Conservation (phyloP, 2,329 filamentous ascomycete species). For the Phialemoniopsis sp. region DNA sequence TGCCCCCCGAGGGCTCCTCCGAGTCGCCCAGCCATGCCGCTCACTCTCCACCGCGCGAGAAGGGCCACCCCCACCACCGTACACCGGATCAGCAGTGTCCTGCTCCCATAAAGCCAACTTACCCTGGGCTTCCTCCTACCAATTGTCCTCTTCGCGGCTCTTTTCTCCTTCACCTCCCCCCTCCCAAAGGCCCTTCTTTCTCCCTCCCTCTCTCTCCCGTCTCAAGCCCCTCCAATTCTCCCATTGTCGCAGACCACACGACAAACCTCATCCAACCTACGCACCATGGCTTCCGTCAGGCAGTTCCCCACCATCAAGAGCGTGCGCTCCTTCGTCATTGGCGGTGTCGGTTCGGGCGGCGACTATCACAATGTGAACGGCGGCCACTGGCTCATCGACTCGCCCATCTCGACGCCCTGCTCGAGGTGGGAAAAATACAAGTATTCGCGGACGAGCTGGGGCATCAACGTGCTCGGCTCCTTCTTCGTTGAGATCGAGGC, state of each 20-base stretch:
- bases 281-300: slow-evolving; percentile 42
- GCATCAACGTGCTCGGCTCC: slow-evolving; percentile 90
- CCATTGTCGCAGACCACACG: too few relatives aligned
- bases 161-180: background rate
- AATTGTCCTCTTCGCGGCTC: background rate
- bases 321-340: slow-evolving; percentile 68
- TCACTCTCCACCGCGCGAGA: too few relatives aligned
- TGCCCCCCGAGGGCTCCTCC: too few relatives aligned
- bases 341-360: slow-evolving; percentile 58
- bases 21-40: too few relatives aligned
- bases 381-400: slow-evolving; percentile 79
- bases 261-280: too few relatives aligned
- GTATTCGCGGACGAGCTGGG: slow-evolving; percentile 84
- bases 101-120: too few relatives aligned
- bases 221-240: too few relatives aligned
- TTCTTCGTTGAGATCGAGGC: slow-evolving; percentile 90
- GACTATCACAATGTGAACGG: slow-evolving; percentile 91
- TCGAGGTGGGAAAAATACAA: slow-evolving; percentile 86
- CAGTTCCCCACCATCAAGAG: slow-evolving; percentile 73
- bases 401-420: slow-evolving; percentile 88
- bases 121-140: background rate
- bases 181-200: background rate
- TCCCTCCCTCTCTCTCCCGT: too few relatives aligned
- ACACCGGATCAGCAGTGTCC: too few relatives aligned
- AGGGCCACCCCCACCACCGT: too few relatives aligned